phyloP scores from a whole-genome alignment of 1,284 basidiomycete genomes.

The Erythrobasidium hasegawianum region DNA sequence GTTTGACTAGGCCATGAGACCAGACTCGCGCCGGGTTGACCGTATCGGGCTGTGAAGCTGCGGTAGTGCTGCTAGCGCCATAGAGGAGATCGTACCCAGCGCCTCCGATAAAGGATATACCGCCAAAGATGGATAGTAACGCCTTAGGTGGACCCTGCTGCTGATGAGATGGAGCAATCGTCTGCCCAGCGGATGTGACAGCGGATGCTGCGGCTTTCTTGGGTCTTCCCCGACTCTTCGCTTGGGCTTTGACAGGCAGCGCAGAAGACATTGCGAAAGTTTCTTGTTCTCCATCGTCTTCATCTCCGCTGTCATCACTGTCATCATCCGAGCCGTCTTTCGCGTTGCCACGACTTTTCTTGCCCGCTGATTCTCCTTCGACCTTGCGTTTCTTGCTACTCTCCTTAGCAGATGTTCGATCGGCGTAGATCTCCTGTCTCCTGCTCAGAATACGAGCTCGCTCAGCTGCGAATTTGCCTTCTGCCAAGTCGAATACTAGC shows the following conservation, averaged over 20 bases:
- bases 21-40: constrained; percentile 24
- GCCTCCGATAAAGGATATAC: constrained; percentile 31
- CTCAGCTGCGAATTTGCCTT: constrained; percentile 13
- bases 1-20: constrained; percentile 18
- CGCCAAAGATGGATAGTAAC: constrained; percentile 30
- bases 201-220: constrained; percentile 14
- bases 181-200: not conserved
- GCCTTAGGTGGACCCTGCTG: constrained; percentile 17
- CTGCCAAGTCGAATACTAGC: constrained; percentile 15
- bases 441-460: constrained; percentile 2
- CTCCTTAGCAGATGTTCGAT: constrained; percentile 18
- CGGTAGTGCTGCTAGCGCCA: constrained; percentile 7
- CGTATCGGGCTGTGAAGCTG: not conserved
- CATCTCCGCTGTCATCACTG: constrained; percentile 10
- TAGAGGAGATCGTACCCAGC: constrained; percentile 29
- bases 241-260: constrained; percentile 12
- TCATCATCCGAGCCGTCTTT: constrained; percentile 5
- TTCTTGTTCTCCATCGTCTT: constrained; percentile 12
- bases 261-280: constrained; percentile 11
- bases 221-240: not conserved
- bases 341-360: not conserved
- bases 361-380: not conserved
- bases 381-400: constrained; percentile 7
- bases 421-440: constrained; percentile 18
- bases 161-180: not conserved